Evolutionary conservation across 169 alveolate genomes (phyloP).

Genomic region (Plasmodium fragile): DNA sequence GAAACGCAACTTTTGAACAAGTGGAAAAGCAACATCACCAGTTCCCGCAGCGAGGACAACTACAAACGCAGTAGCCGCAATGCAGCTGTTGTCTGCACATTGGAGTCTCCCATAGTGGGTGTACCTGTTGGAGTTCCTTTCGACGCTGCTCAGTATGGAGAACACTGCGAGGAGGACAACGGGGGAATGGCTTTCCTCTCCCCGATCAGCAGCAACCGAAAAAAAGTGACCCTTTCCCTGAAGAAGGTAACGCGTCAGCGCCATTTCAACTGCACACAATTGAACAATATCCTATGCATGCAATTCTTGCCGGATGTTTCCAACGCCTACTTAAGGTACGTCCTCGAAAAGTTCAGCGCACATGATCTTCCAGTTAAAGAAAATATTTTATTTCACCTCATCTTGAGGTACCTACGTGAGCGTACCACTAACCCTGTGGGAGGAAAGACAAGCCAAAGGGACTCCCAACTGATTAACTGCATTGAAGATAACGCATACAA

Average conservation of each 20-base stretch:
- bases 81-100: not conserved
- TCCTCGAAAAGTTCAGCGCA: not conserved
- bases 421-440: not conserved
- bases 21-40: not conserved
- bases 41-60: not conserved
- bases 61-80: not conserved
- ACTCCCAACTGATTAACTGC: not conserved
- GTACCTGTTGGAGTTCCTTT: not conserved
- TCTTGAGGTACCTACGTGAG: slow-evolving; percentile 10
- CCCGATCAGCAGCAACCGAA: not conserved
- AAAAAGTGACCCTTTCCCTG: not conserved
- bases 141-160: not conserved
- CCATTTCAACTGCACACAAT: not conserved
- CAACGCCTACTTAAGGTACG: slow-evolving; percentile 6
- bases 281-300: slow-evolving; percentile 35
- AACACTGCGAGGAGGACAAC: not conserved
- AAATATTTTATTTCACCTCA: slow-evolving; percentile 45
- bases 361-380: slow-evolving; percentile 53
- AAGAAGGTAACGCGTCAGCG: not conserved
- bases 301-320: slow-evolving; percentile 40
- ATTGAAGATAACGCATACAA: slow-evolving; percentile 25
- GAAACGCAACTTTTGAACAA: not conserved
- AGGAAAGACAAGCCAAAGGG: not conserved
- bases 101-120: slow-evolving; percentile 70
- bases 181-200: not conserved